Conservation (phyloP, 2,329 filamentous ascomycete genomes). For the Xylaria sp. region DNA sequence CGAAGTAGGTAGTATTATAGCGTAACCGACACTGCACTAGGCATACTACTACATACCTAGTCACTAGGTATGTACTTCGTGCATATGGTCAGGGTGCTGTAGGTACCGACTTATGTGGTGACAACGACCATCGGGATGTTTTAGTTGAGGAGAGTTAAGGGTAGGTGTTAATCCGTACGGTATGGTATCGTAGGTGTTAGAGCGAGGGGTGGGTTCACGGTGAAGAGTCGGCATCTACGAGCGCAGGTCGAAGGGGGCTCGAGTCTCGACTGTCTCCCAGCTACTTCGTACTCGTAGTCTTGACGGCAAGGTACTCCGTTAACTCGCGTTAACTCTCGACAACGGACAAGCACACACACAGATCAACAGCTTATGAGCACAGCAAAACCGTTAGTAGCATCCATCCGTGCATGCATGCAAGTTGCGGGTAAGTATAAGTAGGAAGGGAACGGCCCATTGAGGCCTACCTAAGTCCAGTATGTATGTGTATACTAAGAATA, state of each 20-base stretch:
- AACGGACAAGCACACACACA: too few species aligned
- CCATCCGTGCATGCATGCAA: not conserved
- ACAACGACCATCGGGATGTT: not conserved
- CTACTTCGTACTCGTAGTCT: too few species aligned
- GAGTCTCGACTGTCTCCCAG: too few species aligned
- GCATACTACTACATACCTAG: not conserved
- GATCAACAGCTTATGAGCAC: not conserved
- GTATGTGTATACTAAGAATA: not conserved
- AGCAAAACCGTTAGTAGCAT: not conserved
- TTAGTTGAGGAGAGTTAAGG: not conserved
- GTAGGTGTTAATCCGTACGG: too few species aligned
- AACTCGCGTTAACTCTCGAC: too few species aligned
- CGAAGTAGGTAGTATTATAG: constrained; percentile 2
- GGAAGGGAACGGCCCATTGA: not conserved
- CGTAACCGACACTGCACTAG: not conserved
- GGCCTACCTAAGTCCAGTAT: not conserved
- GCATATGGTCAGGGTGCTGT: not conserved
- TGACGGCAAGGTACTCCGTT: too few species aligned
- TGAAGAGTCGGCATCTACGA: not conserved
- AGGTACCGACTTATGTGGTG: not conserved
- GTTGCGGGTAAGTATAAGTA: not conserved
- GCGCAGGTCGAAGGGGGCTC: too few species aligned
- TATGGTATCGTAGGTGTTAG: not conserved
- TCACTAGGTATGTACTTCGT: not conserved
- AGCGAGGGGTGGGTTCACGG: not conserved